phyloP scores from a whole-genome alignment of 2,329 filamentous ascomycete species.

The Dactylellina leptospora region DNA sequence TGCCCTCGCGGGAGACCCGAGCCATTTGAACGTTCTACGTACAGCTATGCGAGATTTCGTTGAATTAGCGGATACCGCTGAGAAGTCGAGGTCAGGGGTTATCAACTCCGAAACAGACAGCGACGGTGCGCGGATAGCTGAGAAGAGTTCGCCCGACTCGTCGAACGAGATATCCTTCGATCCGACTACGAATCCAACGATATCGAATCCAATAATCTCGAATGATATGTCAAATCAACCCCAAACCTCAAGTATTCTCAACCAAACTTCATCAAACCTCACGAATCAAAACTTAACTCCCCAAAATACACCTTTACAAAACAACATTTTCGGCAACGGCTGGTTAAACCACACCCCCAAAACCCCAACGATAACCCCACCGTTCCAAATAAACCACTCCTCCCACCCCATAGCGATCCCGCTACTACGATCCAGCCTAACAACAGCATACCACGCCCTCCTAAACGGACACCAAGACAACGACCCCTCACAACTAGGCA shows the following conservation, averaged over 20 bases:
- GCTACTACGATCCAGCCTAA: not conserved
- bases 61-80: slow-evolving; percentile 3
- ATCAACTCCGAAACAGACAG: not conserved
- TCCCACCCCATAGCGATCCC: not conserved
- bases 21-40: not conserved
- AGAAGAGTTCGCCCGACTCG: not conserved
- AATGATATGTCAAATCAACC: no score
- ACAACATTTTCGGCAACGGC: slow-evolving; percentile 8
- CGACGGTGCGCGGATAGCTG: not conserved
- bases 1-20: not conserved
- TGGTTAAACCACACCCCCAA: not conserved
- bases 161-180: not conserved
- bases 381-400: not conserved
- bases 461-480: not conserved
- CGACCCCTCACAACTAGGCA: not conserved
- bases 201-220: not conserved
- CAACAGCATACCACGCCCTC: not conserved
- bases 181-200: not conserved
- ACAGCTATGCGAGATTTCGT: slow-evolving; percentile 3
- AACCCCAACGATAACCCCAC: not conserved
- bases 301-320: not conserved
- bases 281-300: not conserved
- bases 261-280: not conserved
- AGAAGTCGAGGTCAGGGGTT: not conserved
- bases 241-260: not conserved